Evolutionary conservation across 2,329 filamentous ascomycete species (phyloP).

Genomic region (Moelleriella libera): DNA sequence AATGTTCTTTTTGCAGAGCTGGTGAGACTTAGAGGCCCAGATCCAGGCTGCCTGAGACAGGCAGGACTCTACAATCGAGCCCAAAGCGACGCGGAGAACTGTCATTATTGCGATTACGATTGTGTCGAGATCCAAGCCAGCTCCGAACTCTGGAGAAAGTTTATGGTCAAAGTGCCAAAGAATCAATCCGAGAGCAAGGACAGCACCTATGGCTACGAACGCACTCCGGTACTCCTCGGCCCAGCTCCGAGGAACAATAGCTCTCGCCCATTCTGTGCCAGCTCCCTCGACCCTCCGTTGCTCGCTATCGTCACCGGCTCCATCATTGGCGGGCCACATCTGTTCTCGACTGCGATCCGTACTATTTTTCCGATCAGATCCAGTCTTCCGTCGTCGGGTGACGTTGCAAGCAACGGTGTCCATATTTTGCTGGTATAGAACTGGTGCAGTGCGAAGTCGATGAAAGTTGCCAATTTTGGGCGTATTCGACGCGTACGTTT

Average conservation of each 20-base stretch:
- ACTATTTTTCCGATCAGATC: neutral
- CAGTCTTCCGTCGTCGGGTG: neutral
- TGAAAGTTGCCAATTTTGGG: too few species aligned
- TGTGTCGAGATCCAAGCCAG: slow-evolving; percentile 17
- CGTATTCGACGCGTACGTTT: too few species aligned
- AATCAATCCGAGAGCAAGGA: slow-evolving; percentile 13
- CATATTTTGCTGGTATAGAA: too few species aligned
- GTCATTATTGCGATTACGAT: slow-evolving; percentile 22
- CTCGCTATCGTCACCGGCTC: neutral
- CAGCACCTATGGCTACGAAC: slow-evolving; percentile 13
- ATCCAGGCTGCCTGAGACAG: slow-evolving; percentile 25
- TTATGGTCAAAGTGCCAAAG: slow-evolving; percentile 16
- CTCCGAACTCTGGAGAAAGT: slow-evolving; percentile 14
- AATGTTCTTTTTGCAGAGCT: slow-evolving; percentile 13
- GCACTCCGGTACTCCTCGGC: slow-evolving; percentile 20
- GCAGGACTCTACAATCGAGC: slow-evolving; percentile 19
- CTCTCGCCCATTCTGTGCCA: neutral
- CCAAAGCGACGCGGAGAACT: slow-evolving; percentile 19
- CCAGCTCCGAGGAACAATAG: slow-evolving; percentile 18
- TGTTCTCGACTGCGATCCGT: neutral
- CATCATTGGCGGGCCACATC: slow-evolving; percentile 3
- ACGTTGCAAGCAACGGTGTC: too few species aligned
- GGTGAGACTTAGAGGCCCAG: slow-evolving; percentile 21
- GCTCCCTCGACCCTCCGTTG: neutral
- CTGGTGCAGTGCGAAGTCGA: too few species aligned